Percentiles rank a stretch among this genome's conserved stretches.
phyloP scores from a whole-genome alignment of 495 filamentous ascomycete species.

The Hypoxylon fuscum region DNA sequence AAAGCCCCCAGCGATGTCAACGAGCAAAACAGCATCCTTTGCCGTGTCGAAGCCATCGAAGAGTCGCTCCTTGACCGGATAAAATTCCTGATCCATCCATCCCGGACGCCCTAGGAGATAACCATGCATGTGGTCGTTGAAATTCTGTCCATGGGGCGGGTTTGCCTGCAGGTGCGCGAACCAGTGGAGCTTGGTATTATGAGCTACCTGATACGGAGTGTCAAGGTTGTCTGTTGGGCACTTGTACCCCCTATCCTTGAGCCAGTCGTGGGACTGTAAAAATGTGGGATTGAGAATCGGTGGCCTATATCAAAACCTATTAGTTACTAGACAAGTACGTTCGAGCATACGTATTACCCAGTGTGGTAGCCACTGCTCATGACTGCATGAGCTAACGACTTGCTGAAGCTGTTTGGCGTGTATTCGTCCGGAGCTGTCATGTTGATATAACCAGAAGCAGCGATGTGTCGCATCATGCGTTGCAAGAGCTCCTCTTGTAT shows the following conservation, averaged over 20 bases:
- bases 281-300: not conserved
- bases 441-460: constrained; percentile 54
- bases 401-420: constrained; percentile 52
- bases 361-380: constrained; percentile 47
- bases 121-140: constrained; percentile 58
- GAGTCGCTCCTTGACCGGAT: constrained; percentile 51
- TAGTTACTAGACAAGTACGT: not conserved
- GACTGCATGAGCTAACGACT: constrained; percentile 40
- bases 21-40: constrained; percentile 18
- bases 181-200: constrained; percentile 42
- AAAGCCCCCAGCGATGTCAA: constrained; percentile 48
- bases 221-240: constrained; percentile 33
- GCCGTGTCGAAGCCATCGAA: constrained; percentile 29
- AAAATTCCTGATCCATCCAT: constrained; percentile 60
- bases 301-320: not conserved
- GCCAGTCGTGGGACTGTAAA: constrained; percentile 6
- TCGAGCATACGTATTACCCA: constrained; percentile 3
- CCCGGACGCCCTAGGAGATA: constrained; percentile 55
- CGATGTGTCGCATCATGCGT: constrained; percentile 52
- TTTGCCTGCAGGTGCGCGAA: constrained; percentile 43
- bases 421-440: constrained; percentile 54
- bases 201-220: constrained; percentile 39
- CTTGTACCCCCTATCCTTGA: constrained; percentile 21
- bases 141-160: constrained; percentile 36
- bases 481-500: constrained; percentile 12